phyloP scores from a whole-genome alignment of 306 rosid genomes.

The Pterocarpus santalinus region DNA sequence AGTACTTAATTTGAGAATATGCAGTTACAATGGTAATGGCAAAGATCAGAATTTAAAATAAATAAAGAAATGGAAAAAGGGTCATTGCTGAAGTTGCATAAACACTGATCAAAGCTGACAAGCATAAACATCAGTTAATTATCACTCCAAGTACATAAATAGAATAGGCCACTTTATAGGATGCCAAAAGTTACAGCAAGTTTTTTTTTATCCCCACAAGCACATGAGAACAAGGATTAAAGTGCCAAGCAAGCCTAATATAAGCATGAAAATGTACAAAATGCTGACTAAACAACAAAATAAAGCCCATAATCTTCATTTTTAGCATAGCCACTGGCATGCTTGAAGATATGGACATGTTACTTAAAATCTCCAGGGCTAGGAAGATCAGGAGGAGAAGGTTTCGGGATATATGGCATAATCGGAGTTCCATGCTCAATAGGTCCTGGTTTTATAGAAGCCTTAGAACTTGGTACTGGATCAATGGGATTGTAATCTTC shows the following conservation, averaged over 20 bases:
- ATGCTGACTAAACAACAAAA: constrained; percentile 31
- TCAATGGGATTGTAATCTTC: constrained; percentile 73
- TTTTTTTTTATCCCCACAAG: background rate
- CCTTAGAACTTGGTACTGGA: constrained; percentile 70
- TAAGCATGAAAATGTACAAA: constrained; percentile 6
- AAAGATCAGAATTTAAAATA: constrained; percentile 15
- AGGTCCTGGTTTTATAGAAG: constrained; percentile 63
- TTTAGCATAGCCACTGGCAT: constrained; percentile 42
- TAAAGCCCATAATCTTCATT: constrained; percentile 19
- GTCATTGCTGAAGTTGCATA: constrained; percentile 30
- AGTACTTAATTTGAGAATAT: background rate
- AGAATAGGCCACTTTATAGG: constrained; percentile 20
- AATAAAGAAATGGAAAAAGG: background rate
- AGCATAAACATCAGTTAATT: background rate
- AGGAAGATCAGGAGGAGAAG: constrained; percentile 63
- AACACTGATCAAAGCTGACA: constrained; percentile 9
- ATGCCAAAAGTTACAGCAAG: constrained; percentile 23
- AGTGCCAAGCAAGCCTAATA: constrained; percentile 14
- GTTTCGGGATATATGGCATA: constrained; percentile 74
- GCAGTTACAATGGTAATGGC: background rate
- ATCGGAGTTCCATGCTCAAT: constrained; percentile 82
- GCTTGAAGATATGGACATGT: background rate
- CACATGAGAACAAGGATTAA: constrained; percentile 35
- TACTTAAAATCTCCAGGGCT: constrained; percentile 35
- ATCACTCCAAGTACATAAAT: constrained; percentile 26